A percentile compares a stretch with the other conserved stretches of the same genome.
These are phyloP conservation scores for Hortaea werneckii DNA, from an alignment of 2,329 filamentous ascomycete genomes.

Conservation along the genomic window DNA sequence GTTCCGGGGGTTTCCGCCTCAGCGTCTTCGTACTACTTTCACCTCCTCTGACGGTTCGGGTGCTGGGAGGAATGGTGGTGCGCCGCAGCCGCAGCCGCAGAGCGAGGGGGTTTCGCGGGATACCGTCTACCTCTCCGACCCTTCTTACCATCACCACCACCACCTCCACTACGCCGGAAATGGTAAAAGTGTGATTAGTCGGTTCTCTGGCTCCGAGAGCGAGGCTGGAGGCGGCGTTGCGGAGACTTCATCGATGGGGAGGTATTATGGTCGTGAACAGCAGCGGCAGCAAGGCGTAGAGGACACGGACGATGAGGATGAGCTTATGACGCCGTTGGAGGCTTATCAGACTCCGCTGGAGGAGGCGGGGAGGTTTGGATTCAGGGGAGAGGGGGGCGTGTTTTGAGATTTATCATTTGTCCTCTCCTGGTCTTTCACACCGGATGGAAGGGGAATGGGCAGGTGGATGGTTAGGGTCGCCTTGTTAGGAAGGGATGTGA, in stretches of 20 bases:
- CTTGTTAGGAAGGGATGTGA: no score
- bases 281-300: not conserved
- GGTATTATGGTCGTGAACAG: no score
- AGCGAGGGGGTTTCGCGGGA: not conserved
- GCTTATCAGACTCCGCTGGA: not conserved
- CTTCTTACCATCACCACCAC: no score
- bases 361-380: not conserved
- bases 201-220: slow-evolving; percentile 2
- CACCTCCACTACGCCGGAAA: not conserved
- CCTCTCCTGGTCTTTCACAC: no score
- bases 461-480: no score
- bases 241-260: no score
- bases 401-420: not conserved
- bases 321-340: not conserved
- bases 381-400: not conserved
- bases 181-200: not conserved
- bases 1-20: not conserved
- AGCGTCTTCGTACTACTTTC: no score
- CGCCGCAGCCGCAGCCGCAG: not conserved
- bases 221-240: not conserved
- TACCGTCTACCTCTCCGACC: no score
- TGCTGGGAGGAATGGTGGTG: not conserved
- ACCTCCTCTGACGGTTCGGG: not conserved
- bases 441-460: no score
- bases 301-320: not conserved